Evolutionary conservation across 2,329 filamentous ascomycete species (phyloP), one percentile per base, ranked within the genome.

Genomic region (Monilinia aucupariae): DNA sequence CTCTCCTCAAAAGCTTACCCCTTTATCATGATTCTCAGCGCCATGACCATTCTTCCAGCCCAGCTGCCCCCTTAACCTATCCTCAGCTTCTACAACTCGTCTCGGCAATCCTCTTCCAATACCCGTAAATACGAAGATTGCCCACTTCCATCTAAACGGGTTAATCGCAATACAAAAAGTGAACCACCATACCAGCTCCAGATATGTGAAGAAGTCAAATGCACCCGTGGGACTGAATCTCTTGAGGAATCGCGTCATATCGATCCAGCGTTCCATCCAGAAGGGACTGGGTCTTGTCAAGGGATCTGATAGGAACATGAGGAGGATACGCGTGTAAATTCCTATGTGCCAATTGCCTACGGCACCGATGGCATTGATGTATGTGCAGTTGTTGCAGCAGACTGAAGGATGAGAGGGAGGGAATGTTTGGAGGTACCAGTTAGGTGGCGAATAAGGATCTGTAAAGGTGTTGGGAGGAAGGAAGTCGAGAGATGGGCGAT

Each of bases 61-160:
- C 8, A 59, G 27, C 2, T 22, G 20, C 6, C 48, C 27, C 25
- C 61, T 51, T 54, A 51, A 49, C 4, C 7, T 45, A 52, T 47
- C 82, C 76, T 96, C 91, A 20, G 82, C 77, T 67, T 82, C 78
- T 0, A 93, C 86, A 32, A 94, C 78, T 17, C 77, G 79, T 74
- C 83, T 79, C 0, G 91, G 91, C 53, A 94, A 72, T 25, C 78
- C 79, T 50, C 83, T 79, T 0, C 89, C 90, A 37, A 93, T 73
- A 0, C 91, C 91, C 64, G 88, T 88, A 70, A 96, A 86, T 20
- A 96, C 90, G 72, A 96, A 96, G 0, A 86, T 73, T 0, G 87
- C 89, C 91, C 91, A 96, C 78, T 96, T 96, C 90, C 91, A 96
- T 10, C 91, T 79, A 75, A 96, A 96, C 0, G 91, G 91, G 72